Evolutionary conservation across 2,329 filamentous ascomycete genomes (phyloP).

Genomic region (Trichoderma endophyticum): DNA sequence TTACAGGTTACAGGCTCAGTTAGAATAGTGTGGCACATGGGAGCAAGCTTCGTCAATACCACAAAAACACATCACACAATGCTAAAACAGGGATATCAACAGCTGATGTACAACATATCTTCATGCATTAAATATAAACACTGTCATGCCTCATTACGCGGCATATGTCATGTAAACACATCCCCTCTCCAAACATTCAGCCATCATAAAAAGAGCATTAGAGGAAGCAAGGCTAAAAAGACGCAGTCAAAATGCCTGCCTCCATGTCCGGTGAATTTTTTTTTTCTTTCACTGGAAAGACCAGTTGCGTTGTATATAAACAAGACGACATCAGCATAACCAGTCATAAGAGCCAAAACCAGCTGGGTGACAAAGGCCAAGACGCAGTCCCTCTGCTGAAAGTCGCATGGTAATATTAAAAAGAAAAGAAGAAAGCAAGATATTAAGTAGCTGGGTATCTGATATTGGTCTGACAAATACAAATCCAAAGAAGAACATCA

Average conservation of each 20-base stretch:
- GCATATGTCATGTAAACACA: constrained; percentile 5
- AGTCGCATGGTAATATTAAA: constrained; percentile 2
- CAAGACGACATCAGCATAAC: neutral
- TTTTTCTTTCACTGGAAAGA: neutral
- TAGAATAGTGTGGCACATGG: neutral
- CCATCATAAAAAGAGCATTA: constrained; percentile 11
- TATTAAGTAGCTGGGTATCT: constrained; percentile 4
- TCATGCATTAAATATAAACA: constrained; percentile 8
- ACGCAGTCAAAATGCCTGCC: neutral
- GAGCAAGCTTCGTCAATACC: neutral
- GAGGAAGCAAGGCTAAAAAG: neutral
- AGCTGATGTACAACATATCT: constrained; percentile 10
- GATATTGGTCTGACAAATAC: neutral
- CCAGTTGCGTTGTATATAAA: constrained; percentile 2
- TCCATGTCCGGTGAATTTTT: neutral
- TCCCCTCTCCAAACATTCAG: neutral
- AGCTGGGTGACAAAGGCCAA: neutral
- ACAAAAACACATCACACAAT: neutral
- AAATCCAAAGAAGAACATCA: neutral
- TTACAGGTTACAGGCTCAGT: neutral
- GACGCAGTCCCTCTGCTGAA: neutral
- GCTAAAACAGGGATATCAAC: neutral
- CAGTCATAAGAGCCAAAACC: neutral
- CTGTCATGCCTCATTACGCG: constrained; percentile 5
- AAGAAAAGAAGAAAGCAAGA: neutral